A percentile compares a stretch with the other conserved stretches of the same genome.
These are phyloP conservation scores for Pyracantha coccinea DNA, from an alignment of 331 rosid genomes.

Conservation along the genomic window DNA sequence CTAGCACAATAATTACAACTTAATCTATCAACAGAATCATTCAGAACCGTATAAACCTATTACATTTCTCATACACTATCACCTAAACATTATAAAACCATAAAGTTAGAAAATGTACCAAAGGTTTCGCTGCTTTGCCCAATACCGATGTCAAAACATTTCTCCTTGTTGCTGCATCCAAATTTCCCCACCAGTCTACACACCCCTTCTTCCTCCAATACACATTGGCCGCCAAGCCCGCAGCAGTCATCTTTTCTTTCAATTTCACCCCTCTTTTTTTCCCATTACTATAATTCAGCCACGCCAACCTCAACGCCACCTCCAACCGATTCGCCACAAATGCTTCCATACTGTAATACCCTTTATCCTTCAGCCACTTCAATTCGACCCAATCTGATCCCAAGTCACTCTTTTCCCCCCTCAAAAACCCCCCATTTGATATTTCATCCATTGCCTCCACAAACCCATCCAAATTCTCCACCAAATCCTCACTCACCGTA, in stretches of 20 bases:
- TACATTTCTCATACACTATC: neutral
- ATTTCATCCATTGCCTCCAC: conserved; percentile 56
- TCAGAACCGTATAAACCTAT: neutral
- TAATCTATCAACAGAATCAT: neutral
- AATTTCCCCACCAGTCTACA: conserved; percentile 78
- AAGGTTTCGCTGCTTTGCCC: conserved; percentile 63
- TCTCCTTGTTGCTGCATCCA: conserved; percentile 45
- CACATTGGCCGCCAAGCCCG: conserved; percentile 49
- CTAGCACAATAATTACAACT: neutral
- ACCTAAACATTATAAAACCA: neutral
- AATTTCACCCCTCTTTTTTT: conserved; percentile 71
- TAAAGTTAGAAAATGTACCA: conserved; percentile 52
- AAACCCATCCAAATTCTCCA: conserved; percentile 42
- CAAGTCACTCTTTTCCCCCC: conserved; percentile 64
- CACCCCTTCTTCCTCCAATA: conserved; percentile 95
- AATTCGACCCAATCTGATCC: conserved; percentile 76
- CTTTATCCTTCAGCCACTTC: conserved; percentile 80
- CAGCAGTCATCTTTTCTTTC: conserved; percentile 61
- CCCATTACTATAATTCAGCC: conserved; percentile 50
- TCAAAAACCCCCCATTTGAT: conserved; percentile 59
- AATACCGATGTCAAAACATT: conserved; percentile 44
- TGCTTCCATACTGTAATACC: conserved; percentile 69
- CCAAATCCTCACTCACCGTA: conserved; percentile 45
- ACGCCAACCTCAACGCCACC: conserved; percentile 73
- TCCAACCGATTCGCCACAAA: conserved; percentile 73